Conservation (phyloP, 2,329 filamentous ascomycete genomes). For the Colletotrichum echinochloae region DNA sequence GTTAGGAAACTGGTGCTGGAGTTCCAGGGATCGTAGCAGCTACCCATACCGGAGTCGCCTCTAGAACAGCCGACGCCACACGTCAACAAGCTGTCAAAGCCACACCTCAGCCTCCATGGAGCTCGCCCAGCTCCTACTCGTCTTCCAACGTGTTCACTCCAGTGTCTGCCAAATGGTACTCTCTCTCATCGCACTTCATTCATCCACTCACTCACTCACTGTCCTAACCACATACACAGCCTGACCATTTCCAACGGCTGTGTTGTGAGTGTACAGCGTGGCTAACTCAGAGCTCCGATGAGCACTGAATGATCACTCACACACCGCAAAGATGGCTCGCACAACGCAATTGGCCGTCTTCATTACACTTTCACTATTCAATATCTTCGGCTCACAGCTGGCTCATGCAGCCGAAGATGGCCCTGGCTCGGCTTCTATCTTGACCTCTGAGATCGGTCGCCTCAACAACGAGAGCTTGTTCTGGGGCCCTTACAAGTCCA, state of each 20-base stretch:
- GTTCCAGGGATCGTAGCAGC: constrained; percentile 40
- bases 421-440: constrained; percentile 48
- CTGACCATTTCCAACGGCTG: constrained; percentile 1
- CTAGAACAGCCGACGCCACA: constrained; percentile 37
- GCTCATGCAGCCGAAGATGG: constrained; percentile 38
- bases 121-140: constrained; percentile 21
- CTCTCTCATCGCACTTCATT: constrained; percentile 15
- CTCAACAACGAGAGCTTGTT: constrained; percentile 85
- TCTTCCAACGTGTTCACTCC: constrained; percentile 41
- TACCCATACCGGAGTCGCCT: constrained; percentile 18
- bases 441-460: constrained; percentile 63
- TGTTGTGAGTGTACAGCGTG: constrained; percentile 28
- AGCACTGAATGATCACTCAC: constrained; percentile 22
- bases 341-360: constrained; percentile 46
- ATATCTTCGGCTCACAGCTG: constrained; percentile 43
- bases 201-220: background rate
- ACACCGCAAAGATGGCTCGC: constrained; percentile 42
- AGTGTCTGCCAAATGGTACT: constrained; percentile 11
- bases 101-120: constrained; percentile 36
- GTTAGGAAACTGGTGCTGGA: constrained; percentile 26
- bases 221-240: background rate
- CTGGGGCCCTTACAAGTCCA: constrained; percentile 96
- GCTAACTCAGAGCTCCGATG: constrained; percentile 32
- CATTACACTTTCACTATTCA: constrained; percentile 43
- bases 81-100: constrained; percentile 31